These are phyloP conservation scores for barley (Hordeum vulgare) DNA, from an alignment of 176 grass and related monocot species.

Conservation along the genomic window DNA sequence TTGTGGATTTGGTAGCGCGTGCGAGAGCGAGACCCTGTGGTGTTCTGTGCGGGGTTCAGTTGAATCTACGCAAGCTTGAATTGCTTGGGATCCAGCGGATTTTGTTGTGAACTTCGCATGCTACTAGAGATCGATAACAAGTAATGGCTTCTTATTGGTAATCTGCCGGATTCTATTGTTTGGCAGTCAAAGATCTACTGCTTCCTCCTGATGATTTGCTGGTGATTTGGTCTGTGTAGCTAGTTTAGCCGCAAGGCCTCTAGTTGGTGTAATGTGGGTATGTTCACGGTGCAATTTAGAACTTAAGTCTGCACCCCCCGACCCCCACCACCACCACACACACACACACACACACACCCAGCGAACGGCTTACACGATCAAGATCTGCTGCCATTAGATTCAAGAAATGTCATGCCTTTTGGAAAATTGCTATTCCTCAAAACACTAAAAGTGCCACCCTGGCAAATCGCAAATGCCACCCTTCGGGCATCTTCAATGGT, in stretches of 20 bases:
- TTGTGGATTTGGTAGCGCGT: not conserved
- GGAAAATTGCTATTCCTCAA: too few species aligned
- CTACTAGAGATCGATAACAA: not conserved
- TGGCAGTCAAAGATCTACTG: not conserved
- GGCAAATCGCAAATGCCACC: too few species aligned
- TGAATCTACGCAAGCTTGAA: not conserved
- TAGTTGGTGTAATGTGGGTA: not conserved
- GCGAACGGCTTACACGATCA: too few species aligned
- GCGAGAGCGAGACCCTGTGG: not conserved
- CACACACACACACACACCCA: too few species aligned
- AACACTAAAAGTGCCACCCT: too few species aligned
- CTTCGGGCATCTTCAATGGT: too few species aligned
- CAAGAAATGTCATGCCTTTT: too few species aligned
- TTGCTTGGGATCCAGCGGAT: not conserved
- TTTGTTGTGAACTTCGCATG: not conserved
- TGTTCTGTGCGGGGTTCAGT: not conserved
- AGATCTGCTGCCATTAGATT: too few species aligned
- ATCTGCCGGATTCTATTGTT: not conserved
- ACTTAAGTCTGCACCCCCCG: too few species aligned
- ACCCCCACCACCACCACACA: too few species aligned
- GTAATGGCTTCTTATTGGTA: not conserved
- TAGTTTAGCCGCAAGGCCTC: not conserved
- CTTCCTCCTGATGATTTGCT: not conserved
- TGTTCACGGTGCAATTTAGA: not conserved
- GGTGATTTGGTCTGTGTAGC: not conserved